phyloP scores from a whole-genome alignment of 2,329 filamentous ascomycete genomes.

The Neoascochyta sp. region DNA sequence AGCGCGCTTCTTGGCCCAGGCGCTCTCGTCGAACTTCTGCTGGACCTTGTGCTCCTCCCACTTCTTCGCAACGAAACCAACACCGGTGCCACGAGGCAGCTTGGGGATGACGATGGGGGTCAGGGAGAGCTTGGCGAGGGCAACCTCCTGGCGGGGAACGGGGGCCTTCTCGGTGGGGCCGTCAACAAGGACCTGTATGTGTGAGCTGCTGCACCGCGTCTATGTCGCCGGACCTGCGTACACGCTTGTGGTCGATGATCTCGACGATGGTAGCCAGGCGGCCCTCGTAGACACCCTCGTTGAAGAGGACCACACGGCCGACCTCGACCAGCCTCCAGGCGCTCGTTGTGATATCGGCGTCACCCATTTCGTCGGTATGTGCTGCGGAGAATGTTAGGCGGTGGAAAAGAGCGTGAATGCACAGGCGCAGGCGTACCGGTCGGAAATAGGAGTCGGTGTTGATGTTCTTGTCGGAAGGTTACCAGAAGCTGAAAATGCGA shows the following conservation, averaged over 20 bases:
- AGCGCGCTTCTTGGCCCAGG: constrained; percentile 90
- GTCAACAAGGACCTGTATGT: constrained; percentile 82
- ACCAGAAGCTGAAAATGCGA: too few relatives aligned
- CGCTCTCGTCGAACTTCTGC: constrained; percentile 84
- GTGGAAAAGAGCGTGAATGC: constrained; percentile 17
- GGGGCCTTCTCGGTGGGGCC: constrained; percentile 78
- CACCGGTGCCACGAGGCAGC: constrained; percentile 80
- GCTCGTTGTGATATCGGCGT: constrained; percentile 48
- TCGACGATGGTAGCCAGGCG: constrained; percentile 93
- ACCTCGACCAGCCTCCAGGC: constrained; percentile 90
- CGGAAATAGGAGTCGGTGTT: constrained; percentile 38
- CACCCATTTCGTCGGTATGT: constrained; percentile 46
- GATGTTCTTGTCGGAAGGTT: constrained; percentile 25
- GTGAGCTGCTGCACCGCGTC: constrained; percentile 28
- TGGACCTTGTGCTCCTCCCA: constrained; percentile 94
- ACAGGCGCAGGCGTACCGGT: constrained; percentile 38
- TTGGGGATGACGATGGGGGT: constrained; percentile 84
- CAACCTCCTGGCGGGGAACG: constrained; percentile 81
- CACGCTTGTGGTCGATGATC: constrained; percentile 99
- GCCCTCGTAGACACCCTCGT: constrained; percentile 74
- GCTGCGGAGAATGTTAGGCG: constrained; percentile 29
- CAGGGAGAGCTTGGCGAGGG: constrained; percentile 79
- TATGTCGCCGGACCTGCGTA: constrained; percentile 57
- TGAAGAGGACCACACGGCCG: constrained; percentile 93
- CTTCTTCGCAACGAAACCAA: constrained; percentile 74